Base-by-base conservation (phyloP, 176 grass and related monocot species). In the Aegilops speltoides region DNA sequence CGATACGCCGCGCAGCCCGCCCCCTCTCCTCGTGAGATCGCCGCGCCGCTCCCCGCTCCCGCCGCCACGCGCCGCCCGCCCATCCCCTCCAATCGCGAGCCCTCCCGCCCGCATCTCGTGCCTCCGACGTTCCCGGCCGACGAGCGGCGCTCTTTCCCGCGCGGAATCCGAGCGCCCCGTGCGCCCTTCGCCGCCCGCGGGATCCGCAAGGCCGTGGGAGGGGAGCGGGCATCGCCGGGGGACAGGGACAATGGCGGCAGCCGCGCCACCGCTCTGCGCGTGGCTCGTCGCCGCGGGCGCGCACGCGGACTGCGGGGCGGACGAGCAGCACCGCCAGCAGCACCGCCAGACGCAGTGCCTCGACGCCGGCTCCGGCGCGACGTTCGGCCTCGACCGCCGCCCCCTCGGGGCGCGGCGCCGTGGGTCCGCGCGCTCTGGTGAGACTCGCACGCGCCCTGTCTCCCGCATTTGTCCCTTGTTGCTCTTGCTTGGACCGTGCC, bases 211-310 rank as follows among this genome's bases (percentile, higher is more conserved):
- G 19, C 59, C 16, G 80, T 23, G 84, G 87, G 56, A 10, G 31
- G 56, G 33, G 43, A 20, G 20, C 38, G 25, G 28, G 37, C 48
- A 38, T 87, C 77, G 9, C 59, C 31, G 7, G n/a, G 67, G 31
- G 60, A 69, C 7, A 60, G 12, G 79, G 72, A 54, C 86, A 88
- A 91, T 91, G 87, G 86, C 93, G 89, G 87, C 91, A 82, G 84
- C 88, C 43, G 88, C 88, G 86, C 83, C 88, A 72, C 92, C 92
- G 24, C 88, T 97, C 28, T 94, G 88, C 90, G 85, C 90, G 70
- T 97, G 95, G 92, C 86, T 94, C 32, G 95, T 97, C 36, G 84
- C 95, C 59, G 86, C 90, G 48, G 89, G 90, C 83, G 87, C 89
- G 73, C 87, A 92, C 5, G 84, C 91, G 73, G 88, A 87, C n/a